Evolutionary conservation across 305 asterid species (phyloP).

Genomic region (Petunia hybrid): DNA sequence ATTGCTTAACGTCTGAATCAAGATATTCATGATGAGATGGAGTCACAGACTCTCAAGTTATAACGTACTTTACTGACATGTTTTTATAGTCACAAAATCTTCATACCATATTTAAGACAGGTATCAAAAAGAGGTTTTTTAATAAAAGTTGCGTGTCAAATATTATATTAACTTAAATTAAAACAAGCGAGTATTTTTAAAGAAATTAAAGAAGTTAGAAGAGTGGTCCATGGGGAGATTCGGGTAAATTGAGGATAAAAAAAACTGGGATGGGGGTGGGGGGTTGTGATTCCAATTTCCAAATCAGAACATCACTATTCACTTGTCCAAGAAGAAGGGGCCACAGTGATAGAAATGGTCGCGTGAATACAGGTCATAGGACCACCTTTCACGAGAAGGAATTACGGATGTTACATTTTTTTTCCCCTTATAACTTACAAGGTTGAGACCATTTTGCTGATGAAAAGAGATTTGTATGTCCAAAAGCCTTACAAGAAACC

Average conservation of each 20-base stretch:
- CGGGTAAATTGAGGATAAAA: constrained; percentile 40
- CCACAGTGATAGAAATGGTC: constrained; percentile 7
- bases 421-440: neutral
- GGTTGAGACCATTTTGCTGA: constrained; percentile 25
- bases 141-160: too few species aligned
- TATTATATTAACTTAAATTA: too few species aligned
- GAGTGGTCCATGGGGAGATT: constrained; percentile 31
- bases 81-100: too few species aligned
- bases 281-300: neutral
- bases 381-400: constrained; percentile 34
- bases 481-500: constrained; percentile 27
- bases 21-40: neutral
- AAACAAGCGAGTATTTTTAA: neutral
- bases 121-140: too few species aligned
- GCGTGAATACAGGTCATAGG: constrained; percentile 31
- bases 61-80: too few species aligned
- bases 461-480: constrained; percentile 13
- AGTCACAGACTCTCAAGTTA: neutral
- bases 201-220: constrained; percentile 2
- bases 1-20: neutral
- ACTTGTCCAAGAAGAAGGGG: neutral
- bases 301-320: too few species aligned
- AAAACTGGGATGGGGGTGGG: neutral
- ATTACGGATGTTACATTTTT: neutral
- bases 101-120: too few species aligned